Base-by-base conservation (phyloP, 805 yeast genomes). In the Candida caryicola region DNA sequence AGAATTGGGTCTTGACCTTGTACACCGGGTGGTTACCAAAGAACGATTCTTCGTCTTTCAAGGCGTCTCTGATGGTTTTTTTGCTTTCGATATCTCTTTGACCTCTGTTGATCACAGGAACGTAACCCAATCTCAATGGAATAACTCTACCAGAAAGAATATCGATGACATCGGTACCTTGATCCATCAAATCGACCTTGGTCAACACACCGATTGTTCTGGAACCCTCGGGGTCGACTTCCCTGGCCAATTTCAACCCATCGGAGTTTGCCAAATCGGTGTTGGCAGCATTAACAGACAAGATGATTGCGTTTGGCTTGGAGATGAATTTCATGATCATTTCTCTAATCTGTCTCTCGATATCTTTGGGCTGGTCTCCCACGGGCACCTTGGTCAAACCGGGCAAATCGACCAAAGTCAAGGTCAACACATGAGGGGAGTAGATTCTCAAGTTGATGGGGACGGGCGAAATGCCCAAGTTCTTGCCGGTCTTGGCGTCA, bases 331-430 rank as follows among this genome's bases (percentile, higher is more conserved):
- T 90, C 75, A 93, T 74, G 33, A 93, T 73, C 88, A 93, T 83
- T 47, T 89, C 95, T 57, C 89, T 82, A 55, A 93, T 93, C 66
- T 88, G 97, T 48, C 76, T 80, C 69, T 93, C 99, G 49, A 93
- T 93, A 63, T 93, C 99, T 54, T 85, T 84, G 39, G 99, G 99
- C 66, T 93, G 99, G 66, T 93, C 99, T 34, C 99, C 99, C 39
- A 93, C 96, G 3, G 99, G 99, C 27, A 93, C 99, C 61, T 93
- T 93, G 29, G 99, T 93, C 55, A 93, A 77, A 44, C 99, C 99
- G 7, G 99, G 99, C 55, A 93, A 76, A 67, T 93, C 99, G 29
- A 93, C 97, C 53, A 93, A 75, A 5, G 99, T 93, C 59, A 91
- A 77, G 14, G 96, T 90, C 48, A 91, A 73, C 32, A 91, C 98